Evolutionary conservation across 768 basidiomycete genomes (phyloP).

Genomic region (Dentipellis fragilis): DNA sequence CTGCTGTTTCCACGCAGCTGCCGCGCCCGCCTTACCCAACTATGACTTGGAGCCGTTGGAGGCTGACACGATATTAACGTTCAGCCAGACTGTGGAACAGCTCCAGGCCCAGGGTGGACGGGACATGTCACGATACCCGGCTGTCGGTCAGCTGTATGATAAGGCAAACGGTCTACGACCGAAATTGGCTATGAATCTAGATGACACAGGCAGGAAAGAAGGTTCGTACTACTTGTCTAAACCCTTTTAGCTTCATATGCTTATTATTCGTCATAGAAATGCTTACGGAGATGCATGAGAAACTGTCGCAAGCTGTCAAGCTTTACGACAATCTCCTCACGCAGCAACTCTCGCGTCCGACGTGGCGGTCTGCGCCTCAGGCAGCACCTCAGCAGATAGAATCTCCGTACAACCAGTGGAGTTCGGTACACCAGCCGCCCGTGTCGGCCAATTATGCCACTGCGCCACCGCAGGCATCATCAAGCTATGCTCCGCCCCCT

Average conservation of each 20-base stretch:
- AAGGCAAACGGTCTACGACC: slow-evolving; percentile 71
- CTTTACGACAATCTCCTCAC: slow-evolving; percentile 86
- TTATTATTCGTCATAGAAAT: slow-evolving; percentile 42
- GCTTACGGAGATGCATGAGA: slow-evolving; percentile 89
- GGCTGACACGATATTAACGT: slow-evolving; percentile 78
- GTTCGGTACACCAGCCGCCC: background rate
- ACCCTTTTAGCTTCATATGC: background rate
- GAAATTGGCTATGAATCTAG: slow-evolving; percentile 74
- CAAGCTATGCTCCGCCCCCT: slow-evolving; percentile 3
- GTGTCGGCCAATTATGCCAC: background rate
- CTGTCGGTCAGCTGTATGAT: slow-evolving; percentile 76
- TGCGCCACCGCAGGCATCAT: slow-evolving; percentile 3
- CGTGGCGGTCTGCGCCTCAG: slow-evolving; percentile 22
- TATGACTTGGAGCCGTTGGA: slow-evolving; percentile 81
- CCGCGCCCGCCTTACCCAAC: slow-evolving; percentile 48
- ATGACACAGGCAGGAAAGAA: slow-evolving; percentile 81
- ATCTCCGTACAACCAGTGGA: slow-evolving; percentile 1
- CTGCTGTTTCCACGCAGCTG: slow-evolving; percentile 27
- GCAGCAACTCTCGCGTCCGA: slow-evolving; percentile 65
- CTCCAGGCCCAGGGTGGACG: slow-evolving; percentile 67
- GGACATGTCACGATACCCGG: slow-evolving; percentile 75
- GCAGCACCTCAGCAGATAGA: background rate
- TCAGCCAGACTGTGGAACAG: slow-evolving; percentile 84
- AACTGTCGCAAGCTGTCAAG: slow-evolving; percentile 85
- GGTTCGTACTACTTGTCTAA: slow-evolving; percentile 33